These are phyloP conservation scores for Entonaema liquescens DNA, from an alignment of 495 filamentous ascomycete genomes.

Conservation along the genomic window DNA sequence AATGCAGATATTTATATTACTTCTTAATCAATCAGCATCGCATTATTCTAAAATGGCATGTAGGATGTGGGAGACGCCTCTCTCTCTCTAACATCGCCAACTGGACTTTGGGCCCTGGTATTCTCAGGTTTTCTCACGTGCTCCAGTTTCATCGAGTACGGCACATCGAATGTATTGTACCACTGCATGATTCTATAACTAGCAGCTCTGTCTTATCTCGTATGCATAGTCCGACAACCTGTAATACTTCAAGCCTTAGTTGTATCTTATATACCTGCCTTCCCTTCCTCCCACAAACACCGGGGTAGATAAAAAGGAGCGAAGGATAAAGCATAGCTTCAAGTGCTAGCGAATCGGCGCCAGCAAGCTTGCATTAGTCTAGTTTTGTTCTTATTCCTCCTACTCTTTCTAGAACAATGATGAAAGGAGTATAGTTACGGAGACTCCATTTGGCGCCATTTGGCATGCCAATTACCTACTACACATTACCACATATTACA, in stretches of 20 bases:
- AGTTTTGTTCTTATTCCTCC: constrained; percentile 4
- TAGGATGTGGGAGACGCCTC: constrained; percentile 6
- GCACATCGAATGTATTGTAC: constrained; percentile 20
- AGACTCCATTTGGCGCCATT: constrained; percentile 29
- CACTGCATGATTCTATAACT: constrained; percentile 29
- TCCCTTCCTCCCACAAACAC: background rate
- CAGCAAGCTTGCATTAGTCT: constrained; percentile 9
- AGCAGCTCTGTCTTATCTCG: constrained; percentile 15
- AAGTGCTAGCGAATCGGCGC: background rate
- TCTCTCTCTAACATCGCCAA: constrained; percentile 9
- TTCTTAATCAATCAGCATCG: constrained; percentile 35
- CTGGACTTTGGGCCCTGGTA: constrained; percentile 12
- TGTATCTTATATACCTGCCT: background rate
- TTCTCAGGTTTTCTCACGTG: constrained; percentile 39
- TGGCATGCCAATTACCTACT: constrained; percentile 14
- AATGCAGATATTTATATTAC: constrained; percentile 28
- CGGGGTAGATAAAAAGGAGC: background rate
- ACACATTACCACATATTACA: background rate
- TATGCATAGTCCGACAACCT: background rate
- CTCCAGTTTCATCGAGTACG: constrained; percentile 31
- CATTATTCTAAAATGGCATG: constrained; percentile 29
- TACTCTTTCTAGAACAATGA: constrained; percentile 4
- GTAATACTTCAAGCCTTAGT: background rate
- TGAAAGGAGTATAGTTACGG: constrained; percentile 9
- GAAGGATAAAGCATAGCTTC: background rate